Evolutionary conservation across 108 stramenopile species (phyloP), one percentile per base, ranked within the genome.

Genomic region (Cylindrotheca closterium): DNA sequence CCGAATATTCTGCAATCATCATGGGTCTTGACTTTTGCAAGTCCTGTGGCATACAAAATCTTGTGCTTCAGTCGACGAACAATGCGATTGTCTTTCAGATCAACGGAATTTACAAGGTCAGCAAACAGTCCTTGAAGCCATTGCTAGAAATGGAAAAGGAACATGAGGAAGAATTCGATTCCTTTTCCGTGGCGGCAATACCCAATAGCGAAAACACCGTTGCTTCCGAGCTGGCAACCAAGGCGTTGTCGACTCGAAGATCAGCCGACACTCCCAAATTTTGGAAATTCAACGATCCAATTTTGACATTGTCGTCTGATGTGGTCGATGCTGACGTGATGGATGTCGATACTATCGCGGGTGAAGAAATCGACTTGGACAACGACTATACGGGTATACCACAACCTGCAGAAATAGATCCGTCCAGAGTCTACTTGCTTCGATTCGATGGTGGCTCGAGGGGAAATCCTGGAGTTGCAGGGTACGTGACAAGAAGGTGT

Each of bases 371-470:
- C n/a, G n/a, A n/a, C n/a, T n/a, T n/a, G n/a, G n/a, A n/a, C n/a
- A n/a, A n/a, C n/a, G n/a, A n/a, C n/a, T n/a, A n/a, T n/a, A n/a
- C n/a, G n/a, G n/a, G n/a, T n/a, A n/a, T n/a, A n/a, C n/a, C n/a
- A n/a, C 37, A 42, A 42, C 37, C 7, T 42, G 50, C 53, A 3
- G 37, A 47, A 19, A 79, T 79, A 23, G 71, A 73, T 68, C 82
- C 86, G 3, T 32, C 61, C 17, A 60, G 60, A 51, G 67, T 66
- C 0, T 92, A 92, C 37, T 45, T 78, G 5, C 54, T 92, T 12
- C 83, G 76, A 51, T 86, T 89, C 54, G 93, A 91, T 58, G 93
- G 93, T 30, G 93, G 93, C 21, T 78, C 88, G 1, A 71, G 92
- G 10, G 85, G 89, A 2, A 85, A 86, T 55, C 82, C 83, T 10